Conservation (phyloP, 73 alveolate genomes). For the Symbiodinium natans region DNA sequence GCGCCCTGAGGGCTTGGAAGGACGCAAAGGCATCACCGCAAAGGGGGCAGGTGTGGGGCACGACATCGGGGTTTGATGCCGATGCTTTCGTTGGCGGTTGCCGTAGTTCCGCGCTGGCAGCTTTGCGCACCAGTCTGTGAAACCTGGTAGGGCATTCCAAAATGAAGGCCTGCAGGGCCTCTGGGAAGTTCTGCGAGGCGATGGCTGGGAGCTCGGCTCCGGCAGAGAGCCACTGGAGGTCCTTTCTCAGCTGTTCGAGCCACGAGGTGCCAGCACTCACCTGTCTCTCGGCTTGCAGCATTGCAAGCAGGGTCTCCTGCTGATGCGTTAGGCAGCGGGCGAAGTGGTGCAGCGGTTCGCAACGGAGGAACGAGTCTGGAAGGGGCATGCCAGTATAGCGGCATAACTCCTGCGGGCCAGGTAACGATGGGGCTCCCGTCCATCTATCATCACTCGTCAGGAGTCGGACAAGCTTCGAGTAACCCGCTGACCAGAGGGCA, state of each 20-base stretch:
- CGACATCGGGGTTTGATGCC: too few relatives aligned
- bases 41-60: too few relatives aligned
- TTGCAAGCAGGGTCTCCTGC: neutral
- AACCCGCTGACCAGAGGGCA: neutral
- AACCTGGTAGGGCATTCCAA: too few relatives aligned
- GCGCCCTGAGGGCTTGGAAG: too few relatives aligned
- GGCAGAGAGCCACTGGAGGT: neutral
- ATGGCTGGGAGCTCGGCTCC: too few relatives aligned
- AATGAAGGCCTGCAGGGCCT: too few relatives aligned
- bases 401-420: neutral
- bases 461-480: neutral
- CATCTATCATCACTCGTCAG: neutral
- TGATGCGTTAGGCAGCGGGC: neutral
- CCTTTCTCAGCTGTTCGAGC: neutral
- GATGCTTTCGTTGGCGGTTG: too few relatives aligned
- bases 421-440: neutral
- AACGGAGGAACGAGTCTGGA: neutral
- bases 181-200: too few relatives aligned
- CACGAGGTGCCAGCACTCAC: neutral
- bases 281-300: neutral
- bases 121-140: too few relatives aligned
- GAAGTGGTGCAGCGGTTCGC: neutral
- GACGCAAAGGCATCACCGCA: too few relatives aligned
- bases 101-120: too few relatives aligned
- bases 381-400: neutral